Evolutionary conservation across 768 basidiomycete species (phyloP).

Genomic region (Serpula lacrymans): DNA sequence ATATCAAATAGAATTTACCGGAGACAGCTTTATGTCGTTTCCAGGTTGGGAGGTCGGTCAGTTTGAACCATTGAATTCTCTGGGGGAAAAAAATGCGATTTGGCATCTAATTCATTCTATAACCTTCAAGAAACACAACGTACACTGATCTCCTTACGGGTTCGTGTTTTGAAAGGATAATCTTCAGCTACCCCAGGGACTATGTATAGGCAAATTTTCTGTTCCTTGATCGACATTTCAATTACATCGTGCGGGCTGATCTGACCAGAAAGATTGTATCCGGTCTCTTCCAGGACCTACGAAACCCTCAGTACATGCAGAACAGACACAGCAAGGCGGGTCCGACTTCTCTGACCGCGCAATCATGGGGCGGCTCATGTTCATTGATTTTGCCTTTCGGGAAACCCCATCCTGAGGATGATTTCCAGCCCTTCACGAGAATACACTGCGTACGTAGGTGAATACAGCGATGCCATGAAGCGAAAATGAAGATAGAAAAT

Average conservation of each 20-base stretch:
- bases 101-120: too few species aligned
- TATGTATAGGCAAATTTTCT: slow-evolving; percentile 87
- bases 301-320: slow-evolving; percentile 10
- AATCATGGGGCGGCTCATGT: slow-evolving; percentile 76
- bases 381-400: slow-evolving; percentile 99
- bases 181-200: slow-evolving; percentile 86
- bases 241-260: slow-evolving; percentile 68
- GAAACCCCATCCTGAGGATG: slow-evolving; percentile 97
- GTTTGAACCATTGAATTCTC: slow-evolving; percentile 96
- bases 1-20: slow-evolving; percentile 91
- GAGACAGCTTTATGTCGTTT: slow-evolving; percentile 64
- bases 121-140: slow-evolving; percentile 29
- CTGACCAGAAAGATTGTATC: slow-evolving; percentile 79
- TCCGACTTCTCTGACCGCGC: slow-evolving; percentile 88
- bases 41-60: slow-evolving; percentile 92
- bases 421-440: slow-evolving; percentile 98
- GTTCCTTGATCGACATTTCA: slow-evolving; percentile 84
- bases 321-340: too few species aligned
- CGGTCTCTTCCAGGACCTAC: slow-evolving; percentile 96
- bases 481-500: slow-evolving; percentile 8
- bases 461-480: slow-evolving; percentile 8
- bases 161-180: slow-evolving; percentile 87
- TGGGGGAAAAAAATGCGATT: too few species aligned
- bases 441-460: slow-evolving; percentile 59
- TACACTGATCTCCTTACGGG: slow-evolving; percentile 98